Base-by-base conservation (phyloP, 2,329 filamentous ascomycete genomes). In the Gyromitra esculenta region DNA sequence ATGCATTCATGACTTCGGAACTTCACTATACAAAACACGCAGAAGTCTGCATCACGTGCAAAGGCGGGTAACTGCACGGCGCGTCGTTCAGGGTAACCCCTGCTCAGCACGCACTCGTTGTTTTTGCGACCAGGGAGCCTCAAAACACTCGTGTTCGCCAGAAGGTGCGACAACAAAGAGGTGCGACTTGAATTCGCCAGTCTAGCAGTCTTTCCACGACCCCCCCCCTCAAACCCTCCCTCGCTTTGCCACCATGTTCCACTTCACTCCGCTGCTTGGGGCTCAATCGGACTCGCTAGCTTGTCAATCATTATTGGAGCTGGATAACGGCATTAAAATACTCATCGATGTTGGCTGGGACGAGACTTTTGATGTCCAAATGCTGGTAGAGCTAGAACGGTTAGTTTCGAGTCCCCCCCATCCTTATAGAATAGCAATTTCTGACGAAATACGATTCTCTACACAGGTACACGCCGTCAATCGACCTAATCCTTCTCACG, bases 341-440 rank as follows among this genome's bases (percentile, higher is more conserved):
- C 88, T 99, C 69, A 89, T 99, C 48, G 95, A 97, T 82, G 91
- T 97, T 57, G 96, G 96, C 76, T 99, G 96, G 96, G 94, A 98
- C 83, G 93, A 97, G 83, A 88, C 89, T 1, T 98, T 99, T 83
- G 92, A 97, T 82, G 89, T 89, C 41, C 88, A 89, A 78, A 92
- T 93, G 86, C 89, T 99, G 67, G 90, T 90, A 81, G 92, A 96
- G 84, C 88, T 99, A 77, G 95, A 98, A 85, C 96, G 93, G 92
- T 79, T 59, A 11, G 71, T 67, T 9, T 25, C 13, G 9, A 18
- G 15, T 18, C 25, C 52, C 39, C 54, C 7, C 43, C 31, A 15
- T n/a, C n/a, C 11, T 43, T 1, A 65, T 65, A 15, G 31, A 9
- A 25, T 56, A 41, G 43, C 25, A 39, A 54, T 39, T 63, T 62